Evolutionary conservation across 108 stramenopile genomes (phyloP).

Genomic region (Cyclotella atomus): DNA sequence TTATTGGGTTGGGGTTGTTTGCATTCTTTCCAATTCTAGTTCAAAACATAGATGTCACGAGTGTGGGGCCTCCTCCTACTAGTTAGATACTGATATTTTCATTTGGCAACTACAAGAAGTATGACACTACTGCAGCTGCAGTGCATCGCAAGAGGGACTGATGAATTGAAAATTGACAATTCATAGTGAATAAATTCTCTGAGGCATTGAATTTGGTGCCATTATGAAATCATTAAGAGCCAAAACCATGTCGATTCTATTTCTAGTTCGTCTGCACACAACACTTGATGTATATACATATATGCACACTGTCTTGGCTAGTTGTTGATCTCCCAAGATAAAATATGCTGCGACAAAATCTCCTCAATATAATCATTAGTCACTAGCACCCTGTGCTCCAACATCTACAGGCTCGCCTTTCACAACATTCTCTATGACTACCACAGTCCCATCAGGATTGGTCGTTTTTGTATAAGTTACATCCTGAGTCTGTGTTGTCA

Average conservation of each 20-base stretch:
- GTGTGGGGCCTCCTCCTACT: conserved; percentile 79
- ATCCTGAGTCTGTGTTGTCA: conserved; percentile 41
- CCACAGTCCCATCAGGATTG: conserved; percentile 37
- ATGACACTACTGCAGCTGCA: conserved; percentile 1
- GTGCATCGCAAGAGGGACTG: too few species aligned
- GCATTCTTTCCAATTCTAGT: conserved; percentile 78
- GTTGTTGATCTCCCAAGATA: too few species aligned
- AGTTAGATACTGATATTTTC: conserved; percentile 5
- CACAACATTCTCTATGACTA: conserved; percentile 42
- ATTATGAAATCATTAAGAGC: too few species aligned
- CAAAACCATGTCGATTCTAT: too few species aligned
- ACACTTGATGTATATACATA: too few species aligned
- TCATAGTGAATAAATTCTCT: too few species aligned
- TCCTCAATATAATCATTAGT: not conserved
- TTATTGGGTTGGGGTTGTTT: conserved; percentile 48
- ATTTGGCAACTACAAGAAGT: not conserved
- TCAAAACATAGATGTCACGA: conserved; percentile 68
- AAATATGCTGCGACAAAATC: not conserved
- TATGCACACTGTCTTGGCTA: too few species aligned
- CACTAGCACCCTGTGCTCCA: not conserved
- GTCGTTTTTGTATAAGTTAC: conserved; percentile 52
- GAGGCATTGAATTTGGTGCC: too few species aligned
- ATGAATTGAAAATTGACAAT: too few species aligned
- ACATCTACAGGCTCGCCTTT: conserved; percentile 33
- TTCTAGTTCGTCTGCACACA: too few species aligned